phyloP scores from a whole-genome alignment of 116 monocot genomes.

The Posidonia oceanica region DNA sequence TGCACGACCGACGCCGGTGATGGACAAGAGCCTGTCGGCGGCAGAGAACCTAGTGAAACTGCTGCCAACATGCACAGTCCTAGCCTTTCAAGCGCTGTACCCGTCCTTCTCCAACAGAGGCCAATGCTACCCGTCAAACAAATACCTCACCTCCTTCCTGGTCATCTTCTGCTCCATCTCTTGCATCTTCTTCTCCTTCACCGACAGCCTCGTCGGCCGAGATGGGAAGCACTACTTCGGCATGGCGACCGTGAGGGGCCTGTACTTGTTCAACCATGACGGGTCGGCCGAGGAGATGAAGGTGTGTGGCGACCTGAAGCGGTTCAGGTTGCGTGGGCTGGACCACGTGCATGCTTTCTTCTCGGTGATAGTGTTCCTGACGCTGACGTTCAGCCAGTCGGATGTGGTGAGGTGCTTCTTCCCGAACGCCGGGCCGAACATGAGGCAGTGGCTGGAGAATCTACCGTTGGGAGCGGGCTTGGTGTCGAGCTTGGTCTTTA shows the following conservation, averaged over 20 bases:
- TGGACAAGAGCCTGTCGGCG: constrained; percentile 9
- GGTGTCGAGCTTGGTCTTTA: constrained; percentile 27
- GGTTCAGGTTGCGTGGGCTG: constrained; percentile 7
- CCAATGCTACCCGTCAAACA: constrained; percentile 34
- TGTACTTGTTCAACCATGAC: constrained; percentile 26
- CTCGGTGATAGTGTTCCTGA: constrained; percentile 20
- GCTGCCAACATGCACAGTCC: constrained; percentile 31
- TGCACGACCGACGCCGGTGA: not conserved
- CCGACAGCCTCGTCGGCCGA: constrained; percentile 33
- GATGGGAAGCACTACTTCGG: constrained; percentile 52
- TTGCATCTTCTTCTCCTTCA: constrained; percentile 47
- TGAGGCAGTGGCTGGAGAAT: constrained; percentile 30
- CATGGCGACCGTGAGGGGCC: constrained; percentile 27
- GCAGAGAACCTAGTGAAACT: constrained; percentile 29
- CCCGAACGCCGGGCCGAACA: constrained; percentile 2
- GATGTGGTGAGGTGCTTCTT: constrained; percentile 33
- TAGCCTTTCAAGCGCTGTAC: constrained; percentile 33
- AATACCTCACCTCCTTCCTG: constrained; percentile 22
- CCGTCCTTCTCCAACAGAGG: constrained; percentile 39
- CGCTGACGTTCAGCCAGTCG: constrained; percentile 23
- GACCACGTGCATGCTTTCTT: constrained; percentile 32
- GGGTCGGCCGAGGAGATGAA: not conserved
- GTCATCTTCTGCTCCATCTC: constrained; percentile 27
- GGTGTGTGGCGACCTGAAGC: constrained; percentile 9
- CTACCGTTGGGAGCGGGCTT: constrained; percentile 36